Base-by-base conservation (phyloP, 2,329 filamentous ascomycete species). In the Cladosporium sp. region DNA sequence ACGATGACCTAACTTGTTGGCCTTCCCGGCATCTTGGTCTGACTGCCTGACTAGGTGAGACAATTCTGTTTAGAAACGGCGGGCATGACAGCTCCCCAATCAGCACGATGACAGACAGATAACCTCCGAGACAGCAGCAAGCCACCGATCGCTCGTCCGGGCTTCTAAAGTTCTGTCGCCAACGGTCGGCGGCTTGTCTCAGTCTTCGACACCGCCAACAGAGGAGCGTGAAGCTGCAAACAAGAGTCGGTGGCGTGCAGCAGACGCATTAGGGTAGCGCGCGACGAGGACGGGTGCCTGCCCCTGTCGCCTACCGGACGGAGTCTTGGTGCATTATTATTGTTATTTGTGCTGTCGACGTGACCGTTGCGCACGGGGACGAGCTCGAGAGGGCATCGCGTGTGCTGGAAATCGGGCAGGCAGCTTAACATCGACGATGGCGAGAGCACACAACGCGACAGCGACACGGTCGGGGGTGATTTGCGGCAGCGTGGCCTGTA, bases 211-310 rank as follows among this genome's bases (percentile, higher is more conserved):
- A 55, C 26, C 31, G 46, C 23, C 14, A 28, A 18, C 12, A n/a
- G 37, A 29, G 40, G 3, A 5, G 29, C 60, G 33, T 63, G 61
- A 63, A 63, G 61, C 61, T 63, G 61, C 61, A 46, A 23, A 40
- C n/a, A 62, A n/a, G 49, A 53, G 46, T 62, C 49, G 60, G 60
- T 55, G 61, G 50, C 61, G 50, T 46, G 31, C 35, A 46, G 50
- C 16, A 53, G 16, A 29, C 28, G 52, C 52, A 55, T 33, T 18
- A 12, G 52, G 26, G 28, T n/a, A 55, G 16, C 12, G 28, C 10
- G 29, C 28, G 26, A 18, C 28, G 26, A 6, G 16, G 26, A 18
- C 28, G 26, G 14, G 16, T 33, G 31, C 16, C 10, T 21, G n/a
- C 40, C 37, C 40, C 40, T 46, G 40, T 46, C 3, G 40, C 40